Conservation (phyloP, 352 stramenopile species). For the Pythium volutum region DNA sequence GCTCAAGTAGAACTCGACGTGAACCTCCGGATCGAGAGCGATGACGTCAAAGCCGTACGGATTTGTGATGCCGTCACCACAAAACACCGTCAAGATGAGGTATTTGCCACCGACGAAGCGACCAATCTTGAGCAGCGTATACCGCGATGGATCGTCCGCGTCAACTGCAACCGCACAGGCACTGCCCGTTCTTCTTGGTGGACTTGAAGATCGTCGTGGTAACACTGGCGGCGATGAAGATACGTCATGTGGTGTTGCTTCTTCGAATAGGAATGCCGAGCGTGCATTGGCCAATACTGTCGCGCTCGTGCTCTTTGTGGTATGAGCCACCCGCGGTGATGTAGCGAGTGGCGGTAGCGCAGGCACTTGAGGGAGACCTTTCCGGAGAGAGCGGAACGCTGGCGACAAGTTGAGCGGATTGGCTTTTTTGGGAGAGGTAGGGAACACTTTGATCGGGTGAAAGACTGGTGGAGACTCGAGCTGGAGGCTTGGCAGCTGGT, state of each 20-base stretch:
- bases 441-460: conserved; percentile 58
- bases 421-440: conserved; percentile 46
- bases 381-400: conserved; percentile 62
- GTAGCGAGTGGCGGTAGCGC: conserved; percentile 53
- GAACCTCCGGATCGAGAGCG: conserved; percentile 42
- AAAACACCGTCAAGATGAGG: conserved; percentile 65
- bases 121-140: conserved; percentile 62
- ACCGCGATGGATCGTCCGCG: conserved; percentile 29
- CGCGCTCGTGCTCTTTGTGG: conserved; percentile 11
- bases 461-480: conserved; percentile 4
- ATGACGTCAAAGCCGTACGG: conserved; percentile 72
- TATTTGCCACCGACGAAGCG: conserved; percentile 66
- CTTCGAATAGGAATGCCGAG: background rate
- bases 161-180: background rate
- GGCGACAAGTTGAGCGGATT: conserved; percentile 57
- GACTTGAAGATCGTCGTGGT: conserved; percentile 2
- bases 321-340: conserved; percentile 7
- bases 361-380: conserved; percentile 62
- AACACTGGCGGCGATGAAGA: background rate
- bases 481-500: conserved; percentile 20
- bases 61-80: conserved; percentile 56
- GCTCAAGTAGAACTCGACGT: conserved; percentile 47
- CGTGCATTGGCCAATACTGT: conserved; percentile 8
- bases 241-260: background rate
- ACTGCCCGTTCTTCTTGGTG: background rate